These are phyloP conservation scores for Baorangia bicolor DNA, from an alignment of 768 basidiomycete species.

Conservation along the genomic window DNA sequence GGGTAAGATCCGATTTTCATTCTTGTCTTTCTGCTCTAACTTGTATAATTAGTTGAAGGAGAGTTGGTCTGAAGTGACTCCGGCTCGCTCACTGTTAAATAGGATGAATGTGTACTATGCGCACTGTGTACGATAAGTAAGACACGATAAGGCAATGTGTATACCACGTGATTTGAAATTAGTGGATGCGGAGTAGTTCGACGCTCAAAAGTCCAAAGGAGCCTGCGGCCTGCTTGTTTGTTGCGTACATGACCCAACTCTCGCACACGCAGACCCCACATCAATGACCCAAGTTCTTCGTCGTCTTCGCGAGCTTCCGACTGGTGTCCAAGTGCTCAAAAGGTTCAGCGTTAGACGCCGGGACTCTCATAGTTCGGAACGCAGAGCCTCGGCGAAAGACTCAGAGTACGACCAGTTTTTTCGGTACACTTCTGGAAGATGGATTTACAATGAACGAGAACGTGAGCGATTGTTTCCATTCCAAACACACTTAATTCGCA, in stretches of 20 bases:
- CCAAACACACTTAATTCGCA: not conserved
- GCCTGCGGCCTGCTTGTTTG: not conserved
- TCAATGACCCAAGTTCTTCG: not conserved
- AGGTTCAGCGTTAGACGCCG: not conserved
- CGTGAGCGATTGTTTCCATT: not conserved
- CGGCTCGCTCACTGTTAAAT: not conserved
- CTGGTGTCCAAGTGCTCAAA: not conserved
- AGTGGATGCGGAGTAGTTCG: no score
- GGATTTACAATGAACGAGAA: conserved; percentile 10
- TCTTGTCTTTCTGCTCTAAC: not conserved
- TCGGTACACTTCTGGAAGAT: conserved; percentile 3
- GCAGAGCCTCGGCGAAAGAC: not conserved
- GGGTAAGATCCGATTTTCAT: no score
- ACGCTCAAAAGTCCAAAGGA: not conserved
- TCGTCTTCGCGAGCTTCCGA: not conserved
- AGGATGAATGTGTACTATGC: not conserved
- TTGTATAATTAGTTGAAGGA: not conserved
- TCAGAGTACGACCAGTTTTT: not conserved
- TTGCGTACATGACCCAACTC: not conserved
- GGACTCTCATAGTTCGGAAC: no score
- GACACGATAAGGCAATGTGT: not conserved
- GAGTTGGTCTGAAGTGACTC: not conserved
- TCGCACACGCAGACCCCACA: not conserved
- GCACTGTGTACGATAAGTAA: not conserved
- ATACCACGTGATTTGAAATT: not conserved